Base-by-base conservation (phyloP, 495 filamentous ascomycete genomes). In the Ascodesmis nigricans region DNA sequence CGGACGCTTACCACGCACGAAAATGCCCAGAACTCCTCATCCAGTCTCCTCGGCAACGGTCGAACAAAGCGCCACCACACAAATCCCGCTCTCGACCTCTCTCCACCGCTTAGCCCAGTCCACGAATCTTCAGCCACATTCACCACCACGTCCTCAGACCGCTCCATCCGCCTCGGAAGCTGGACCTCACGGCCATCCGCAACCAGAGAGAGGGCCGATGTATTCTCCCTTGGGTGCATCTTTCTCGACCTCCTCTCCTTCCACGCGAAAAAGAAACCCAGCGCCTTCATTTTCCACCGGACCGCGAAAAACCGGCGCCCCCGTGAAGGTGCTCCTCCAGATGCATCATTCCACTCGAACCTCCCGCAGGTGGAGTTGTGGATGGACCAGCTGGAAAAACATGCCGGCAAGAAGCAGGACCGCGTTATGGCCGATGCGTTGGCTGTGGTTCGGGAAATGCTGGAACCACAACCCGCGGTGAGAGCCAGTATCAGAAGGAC, bases 301-400 rank as follows among this genome's bases (percentile, higher is more conserved):
- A 60, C 66, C 2, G 63, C 68, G 0, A 73, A 77, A 34, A 77
- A 83, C 52, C 65, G 66, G 56, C 62, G 49, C 38, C 46, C 21
- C 15, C 38, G 48, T 0, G 44, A 42, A 29, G 35, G 38, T 15
- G 46, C 36, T 8, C 39, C 22, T 5, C 59, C 74, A 6, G 78
- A 91, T 45, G 66, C 73, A 1, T 80, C 74, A 0, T 95, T 83
- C 55, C 83, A 92, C 50, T 69, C 69, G 17, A 87, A 91, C 45
- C 57, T 75, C 0, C 65, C 63, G 9, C 77, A 83, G 47, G 66
- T 91, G 1, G 67, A 72, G 29, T 67, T 61, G 10, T 92, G 84
- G 83, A 76, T 84, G 52, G 61, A 62, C 0, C 53, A 61, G 6
- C 55, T 91, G 0, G 66, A 69, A 27, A 68, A 69, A 31, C 73